These are phyloP conservation scores for Massarina eburnea DNA, from an alignment of 2,329 filamentous ascomycete species.

Conservation along the genomic window DNA sequence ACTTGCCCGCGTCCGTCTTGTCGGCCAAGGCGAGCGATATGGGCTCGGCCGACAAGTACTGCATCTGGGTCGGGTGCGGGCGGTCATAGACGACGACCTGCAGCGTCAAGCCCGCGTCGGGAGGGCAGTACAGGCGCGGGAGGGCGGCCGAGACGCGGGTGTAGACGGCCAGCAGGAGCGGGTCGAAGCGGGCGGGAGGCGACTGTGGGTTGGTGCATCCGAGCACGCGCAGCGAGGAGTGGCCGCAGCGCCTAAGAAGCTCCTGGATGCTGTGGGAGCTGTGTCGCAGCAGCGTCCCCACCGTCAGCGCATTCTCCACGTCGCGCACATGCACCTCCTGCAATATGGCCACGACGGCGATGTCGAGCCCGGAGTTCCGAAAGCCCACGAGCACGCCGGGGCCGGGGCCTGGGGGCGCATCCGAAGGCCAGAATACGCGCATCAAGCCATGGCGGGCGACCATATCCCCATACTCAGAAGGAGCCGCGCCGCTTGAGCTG, in stretches of 20 bases:
- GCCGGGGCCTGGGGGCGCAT: conserved; percentile 70
- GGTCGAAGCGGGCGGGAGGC: conserved; percentile 58
- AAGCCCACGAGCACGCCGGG: conserved; percentile 92
- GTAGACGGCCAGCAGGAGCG: conserved; percentile 68
- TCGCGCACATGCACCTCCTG: conserved; percentile 85
- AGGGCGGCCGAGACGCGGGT: conserved; percentile 53
- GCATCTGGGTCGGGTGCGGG: conserved; percentile 84
- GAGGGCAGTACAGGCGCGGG: conserved; percentile 72
- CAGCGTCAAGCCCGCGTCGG: conserved; percentile 67
- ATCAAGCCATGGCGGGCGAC: conserved; percentile 78
- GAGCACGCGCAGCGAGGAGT: conserved; percentile 79
- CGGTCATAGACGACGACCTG: conserved; percentile 90
- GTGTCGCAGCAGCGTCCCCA: conserved; percentile 80
- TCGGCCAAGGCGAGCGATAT: conserved; percentile 79
- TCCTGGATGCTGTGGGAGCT: conserved; percentile 77
- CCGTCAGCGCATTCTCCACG: conserved; percentile 84
- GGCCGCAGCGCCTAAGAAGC: conserved; percentile 83
- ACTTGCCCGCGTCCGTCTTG: conserved; percentile 54
- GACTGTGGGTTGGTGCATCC: conserved; percentile 72
- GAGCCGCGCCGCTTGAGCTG: conserved; percentile 92
- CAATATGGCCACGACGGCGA: conserved; percentile 86
- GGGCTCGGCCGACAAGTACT: conserved; percentile 89
- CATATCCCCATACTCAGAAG: conserved; percentile 72
- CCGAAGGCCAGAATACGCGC: conserved; percentile 97
- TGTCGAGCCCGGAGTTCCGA: conserved; percentile 87